Base-by-base conservation (phyloP, 2,329 filamentous ascomycete genomes). In the Phyllosticta citribraziliensis region DNA sequence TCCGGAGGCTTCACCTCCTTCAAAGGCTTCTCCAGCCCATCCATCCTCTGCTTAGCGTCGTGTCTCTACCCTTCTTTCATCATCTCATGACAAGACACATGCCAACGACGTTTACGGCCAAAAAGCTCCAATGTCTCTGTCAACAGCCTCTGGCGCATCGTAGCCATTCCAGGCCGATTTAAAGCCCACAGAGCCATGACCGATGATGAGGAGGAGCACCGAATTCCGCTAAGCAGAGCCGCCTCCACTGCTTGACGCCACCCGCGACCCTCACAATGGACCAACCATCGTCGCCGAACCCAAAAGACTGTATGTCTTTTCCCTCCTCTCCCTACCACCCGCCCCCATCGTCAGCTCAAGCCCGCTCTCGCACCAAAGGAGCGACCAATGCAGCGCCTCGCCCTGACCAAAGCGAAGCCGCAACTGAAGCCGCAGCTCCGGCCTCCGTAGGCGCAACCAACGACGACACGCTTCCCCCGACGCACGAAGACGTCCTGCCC, bases 401-500 rank as follows among this genome's bases (percentile, higher is more conserved):
- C 2, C 9, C 30, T 2, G 11, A 12, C 11, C 11, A 14, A 17
- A 17, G 12, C 33, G 33, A 40, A 17, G 8, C 33, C 33, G 11
- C 33, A 17, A 14, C 33, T 40, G 33, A 40, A 14, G 33, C 33
- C 33, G 33, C 14, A 30, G 27, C 27, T 10, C 27, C 27, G 27
- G 27, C 27, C 6, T 30, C 27, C 10, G 9, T 17, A 40, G 33
- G 33, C 33, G 33, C 11, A 40, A 11, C 11, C 33, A 11, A 17
- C 33, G 33, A 40, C 33, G 33, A 5, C 9, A 5, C 27, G 27
- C 33, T 40, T 2, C 33, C 33, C 33, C 5, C 2, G 11, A 40
- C 33, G 2, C 33, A 35, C 35, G 53, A 61, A 40, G 35, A 56
- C 14, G 11, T 53, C 24, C 54, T 75, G 51, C 74, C 74, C 3